Evolutionary conservation across 495 filamentous ascomycete genomes (phyloP).

Genomic region (Neurospora sp.): DNA sequence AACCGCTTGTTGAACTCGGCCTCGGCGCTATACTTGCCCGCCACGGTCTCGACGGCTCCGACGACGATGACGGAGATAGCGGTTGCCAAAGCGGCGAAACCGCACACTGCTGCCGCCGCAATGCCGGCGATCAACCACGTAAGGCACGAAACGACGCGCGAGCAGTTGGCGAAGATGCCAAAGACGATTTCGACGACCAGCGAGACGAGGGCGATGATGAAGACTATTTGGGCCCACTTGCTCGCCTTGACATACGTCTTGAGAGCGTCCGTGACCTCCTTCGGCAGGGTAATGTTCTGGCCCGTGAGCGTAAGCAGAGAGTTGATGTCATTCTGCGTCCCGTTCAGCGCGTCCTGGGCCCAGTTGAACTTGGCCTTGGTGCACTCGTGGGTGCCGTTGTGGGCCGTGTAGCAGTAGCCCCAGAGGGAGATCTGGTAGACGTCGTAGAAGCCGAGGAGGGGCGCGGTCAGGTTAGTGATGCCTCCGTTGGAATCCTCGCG

Average conservation of each 20-base stretch:
- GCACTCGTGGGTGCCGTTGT: conserved; percentile 42
- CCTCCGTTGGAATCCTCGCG: conserved; percentile 3
- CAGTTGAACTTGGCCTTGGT: conserved; percentile 65
- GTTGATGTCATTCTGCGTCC: conserved; percentile 40
- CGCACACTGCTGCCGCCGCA: conserved; percentile 51
- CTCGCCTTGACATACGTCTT: conserved; percentile 60
- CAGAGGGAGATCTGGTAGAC: conserved; percentile 76
- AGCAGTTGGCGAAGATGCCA: conserved; percentile 59
- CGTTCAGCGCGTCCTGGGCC: conserved; percentile 53
- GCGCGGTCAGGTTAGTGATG: conserved; percentile 36
- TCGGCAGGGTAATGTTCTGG: conserved; percentile 45
- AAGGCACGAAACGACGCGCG: conserved; percentile 36
- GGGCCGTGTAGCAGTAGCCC: conserved; percentile 65
- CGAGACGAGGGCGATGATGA: conserved; percentile 58
- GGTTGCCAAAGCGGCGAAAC: conserved; percentile 48
- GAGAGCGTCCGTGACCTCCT: conserved; percentile 53
- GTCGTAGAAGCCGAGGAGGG: conserved; percentile 54
- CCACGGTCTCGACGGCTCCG: conserved; percentile 55
- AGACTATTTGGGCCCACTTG: conserved; percentile 75
- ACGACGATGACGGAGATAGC: conserved; percentile 53
- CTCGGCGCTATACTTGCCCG: conserved; percentile 57
- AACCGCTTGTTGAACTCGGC: conserved; percentile 56
- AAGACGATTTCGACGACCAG: conserved; percentile 68
- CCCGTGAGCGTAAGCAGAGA: conserved; percentile 29
- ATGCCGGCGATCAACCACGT: conserved; percentile 38